Conservation (phyloP, 2,329 filamentous ascomycete genomes). For the Cercospora sp. region DNA sequence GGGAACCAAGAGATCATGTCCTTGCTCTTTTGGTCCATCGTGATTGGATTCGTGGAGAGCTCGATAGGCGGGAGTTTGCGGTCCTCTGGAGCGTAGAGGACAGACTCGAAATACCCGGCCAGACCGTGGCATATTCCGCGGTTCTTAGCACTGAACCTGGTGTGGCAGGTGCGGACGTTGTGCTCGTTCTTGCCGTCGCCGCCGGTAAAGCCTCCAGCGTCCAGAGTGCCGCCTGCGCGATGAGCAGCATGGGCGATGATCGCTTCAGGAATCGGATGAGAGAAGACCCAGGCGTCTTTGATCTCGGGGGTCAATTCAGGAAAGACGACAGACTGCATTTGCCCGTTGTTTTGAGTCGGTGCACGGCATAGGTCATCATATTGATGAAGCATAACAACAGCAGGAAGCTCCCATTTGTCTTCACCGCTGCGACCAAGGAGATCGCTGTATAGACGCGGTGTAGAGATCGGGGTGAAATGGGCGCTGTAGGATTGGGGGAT, state of each 20-base stretch:
- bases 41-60: conserved; percentile 87
- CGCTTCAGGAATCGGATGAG: conserved; percentile 66
- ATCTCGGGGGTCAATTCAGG: conserved; percentile 49
- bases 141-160: conserved; percentile 75
- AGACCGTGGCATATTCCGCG: conserved; percentile 86
- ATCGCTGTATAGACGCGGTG: conserved; percentile 81
- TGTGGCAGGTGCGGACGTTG: conserved; percentile 76
- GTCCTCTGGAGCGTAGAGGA: conserved; percentile 65
- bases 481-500: conserved; percentile 93
- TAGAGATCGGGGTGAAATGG: conserved; percentile 86
- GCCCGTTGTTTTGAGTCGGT: neutral
- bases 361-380: conserved; percentile 73
- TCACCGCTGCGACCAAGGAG: conserved; percentile 63
- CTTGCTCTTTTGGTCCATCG: conserved; percentile 87
- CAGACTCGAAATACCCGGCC: conserved; percentile 93
- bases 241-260: conserved; percentile 58
- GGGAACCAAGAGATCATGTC: conserved; percentile 99
- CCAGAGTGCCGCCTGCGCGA: conserved; percentile 63
- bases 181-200: conserved; percentile 85
- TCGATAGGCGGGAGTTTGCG: conserved; percentile 62
- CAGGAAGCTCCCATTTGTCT: conserved; percentile 83
- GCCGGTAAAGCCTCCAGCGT: conserved; percentile 70
- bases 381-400: conserved; percentile 89
- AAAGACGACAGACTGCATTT: conserved; percentile 14
- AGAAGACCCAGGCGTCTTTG: conserved; percentile 77